These are phyloP conservation scores for Daldinia childiae DNA, from an alignment of 495 filamentous ascomycete species.

Conservation along the genomic window DNA sequence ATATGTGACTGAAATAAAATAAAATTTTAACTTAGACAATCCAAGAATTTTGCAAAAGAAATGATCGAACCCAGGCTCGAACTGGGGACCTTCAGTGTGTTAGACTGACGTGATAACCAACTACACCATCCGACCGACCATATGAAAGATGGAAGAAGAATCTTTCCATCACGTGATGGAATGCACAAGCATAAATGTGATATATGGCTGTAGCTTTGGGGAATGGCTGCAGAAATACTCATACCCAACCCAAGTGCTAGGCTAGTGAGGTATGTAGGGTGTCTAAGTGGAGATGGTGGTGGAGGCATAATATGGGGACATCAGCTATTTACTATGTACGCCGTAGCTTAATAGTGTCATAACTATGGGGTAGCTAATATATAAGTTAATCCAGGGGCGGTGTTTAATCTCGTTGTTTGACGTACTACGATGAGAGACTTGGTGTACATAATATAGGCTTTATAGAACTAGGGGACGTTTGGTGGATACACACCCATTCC, in stretches of 20 bases:
- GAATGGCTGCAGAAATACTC: not conserved
- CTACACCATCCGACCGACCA: conserved; percentile 44
- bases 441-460: too few relatives aligned
- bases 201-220: not conserved
- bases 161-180: conserved; percentile 9
- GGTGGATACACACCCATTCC: too few relatives aligned
- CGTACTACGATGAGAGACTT: too few relatives aligned
- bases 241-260: not conserved
- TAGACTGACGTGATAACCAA: conserved; percentile 46
- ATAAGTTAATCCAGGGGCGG: too few relatives aligned
- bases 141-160: not conserved
- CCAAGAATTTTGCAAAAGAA: not conserved
- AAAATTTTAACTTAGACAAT: not conserved
- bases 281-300: not conserved
- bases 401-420: too few relatives aligned
- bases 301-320: not conserved
- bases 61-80: conserved; percentile 44
- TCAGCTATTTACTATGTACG: too few relatives aligned
- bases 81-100: conserved; percentile 46
- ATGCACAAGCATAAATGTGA: not conserved
- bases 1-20: too few relatives aligned
- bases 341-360: too few relatives aligned
- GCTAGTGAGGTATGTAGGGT: not conserved
- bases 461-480: too few relatives aligned
- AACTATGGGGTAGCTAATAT: too few relatives aligned